These are phyloP conservation scores for Xerocomellus chrysenteron DNA, from an alignment of 768 basidiomycete species.

Conservation along the genomic window DNA sequence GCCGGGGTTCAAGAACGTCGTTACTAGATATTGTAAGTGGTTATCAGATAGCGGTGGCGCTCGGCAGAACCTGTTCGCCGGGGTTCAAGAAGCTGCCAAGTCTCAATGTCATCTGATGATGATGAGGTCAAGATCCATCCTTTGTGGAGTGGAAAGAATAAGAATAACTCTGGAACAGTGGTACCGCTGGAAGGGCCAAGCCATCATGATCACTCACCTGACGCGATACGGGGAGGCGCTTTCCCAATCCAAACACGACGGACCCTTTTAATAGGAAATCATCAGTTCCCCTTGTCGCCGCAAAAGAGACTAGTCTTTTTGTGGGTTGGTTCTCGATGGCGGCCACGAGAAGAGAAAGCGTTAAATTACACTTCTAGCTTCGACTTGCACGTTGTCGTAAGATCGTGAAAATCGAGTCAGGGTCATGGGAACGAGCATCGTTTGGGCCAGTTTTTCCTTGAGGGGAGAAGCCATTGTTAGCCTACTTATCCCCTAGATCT, in stretches of 20 bases:
- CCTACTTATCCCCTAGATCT: too few species aligned
- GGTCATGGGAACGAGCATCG: not conserved
- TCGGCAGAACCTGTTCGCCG: conserved; percentile 3
- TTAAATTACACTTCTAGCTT: not conserved
- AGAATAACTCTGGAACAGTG: not conserved
- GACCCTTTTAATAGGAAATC: not conserved
- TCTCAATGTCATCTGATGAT: conserved; percentile 7
- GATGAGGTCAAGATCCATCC: not conserved
- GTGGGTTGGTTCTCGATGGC: not conserved
- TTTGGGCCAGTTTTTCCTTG: not conserved
- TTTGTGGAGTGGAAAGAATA: not conserved
- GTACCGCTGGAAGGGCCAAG: not conserved
- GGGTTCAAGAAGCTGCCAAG: conserved; percentile 1
- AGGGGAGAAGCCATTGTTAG: not conserved
- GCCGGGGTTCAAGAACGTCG: conserved; percentile 1
- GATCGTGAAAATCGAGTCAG: not conserved
- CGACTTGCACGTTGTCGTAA: not conserved
- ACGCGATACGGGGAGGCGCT: not conserved
- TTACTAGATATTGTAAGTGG: conserved; percentile 5
- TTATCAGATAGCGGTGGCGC: not conserved
- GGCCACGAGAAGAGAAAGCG: not conserved
- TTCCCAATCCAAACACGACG: not conserved
- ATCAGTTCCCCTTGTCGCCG: conserved; percentile 5
- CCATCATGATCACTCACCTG: conserved; percentile 10
- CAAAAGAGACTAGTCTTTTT: conserved; percentile 3